Conservation (phyloP, 2,329 filamentous ascomycete genomes). For the Pestalotiopsis sp. region DNA sequence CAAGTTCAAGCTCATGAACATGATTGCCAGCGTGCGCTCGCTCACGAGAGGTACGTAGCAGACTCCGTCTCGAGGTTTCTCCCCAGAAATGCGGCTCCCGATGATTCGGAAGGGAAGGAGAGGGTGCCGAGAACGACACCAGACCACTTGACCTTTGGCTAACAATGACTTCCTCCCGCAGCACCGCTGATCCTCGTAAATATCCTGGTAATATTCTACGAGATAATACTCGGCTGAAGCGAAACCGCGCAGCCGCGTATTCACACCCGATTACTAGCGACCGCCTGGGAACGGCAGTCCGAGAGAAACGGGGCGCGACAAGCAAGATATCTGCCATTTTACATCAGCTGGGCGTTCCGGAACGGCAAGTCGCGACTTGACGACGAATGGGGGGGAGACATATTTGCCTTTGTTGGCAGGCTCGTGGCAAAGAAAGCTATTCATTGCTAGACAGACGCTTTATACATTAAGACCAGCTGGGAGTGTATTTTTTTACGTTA, state of each 20-base stretch:
- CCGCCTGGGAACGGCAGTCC: background rate
- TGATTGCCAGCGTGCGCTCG: constrained; percentile 87
- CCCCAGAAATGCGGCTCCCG: too few relatives aligned
- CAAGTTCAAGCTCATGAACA: constrained; percentile 82
- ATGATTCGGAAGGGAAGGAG: background rate
- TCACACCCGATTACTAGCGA: background rate
- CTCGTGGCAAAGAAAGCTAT: background rate
- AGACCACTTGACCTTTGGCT: background rate
- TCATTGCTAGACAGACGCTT: background rate
- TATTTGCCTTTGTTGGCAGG: background rate
- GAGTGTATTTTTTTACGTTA: background rate
- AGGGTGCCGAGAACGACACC: background rate
- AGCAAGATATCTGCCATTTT: background rate
- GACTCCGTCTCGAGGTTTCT: background rate
- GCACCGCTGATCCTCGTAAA: constrained; percentile 86
- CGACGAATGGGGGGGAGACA: background rate
- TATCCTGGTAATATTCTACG: constrained; percentile 79
- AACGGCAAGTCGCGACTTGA: background rate
- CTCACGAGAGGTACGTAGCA: constrained; percentile 81
- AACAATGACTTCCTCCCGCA: constrained; percentile 33
- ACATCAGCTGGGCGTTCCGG: constrained; percentile 10
- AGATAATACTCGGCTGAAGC: constrained; percentile 68
- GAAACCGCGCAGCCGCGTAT: too few relatives aligned
- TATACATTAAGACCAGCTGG: background rate
- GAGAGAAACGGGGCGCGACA: background rate